Evolutionary conservation across 208 protist genomes (phyloP), one percentile per base, ranked within the genome.

Genomic region (Leishmania major): DNA sequence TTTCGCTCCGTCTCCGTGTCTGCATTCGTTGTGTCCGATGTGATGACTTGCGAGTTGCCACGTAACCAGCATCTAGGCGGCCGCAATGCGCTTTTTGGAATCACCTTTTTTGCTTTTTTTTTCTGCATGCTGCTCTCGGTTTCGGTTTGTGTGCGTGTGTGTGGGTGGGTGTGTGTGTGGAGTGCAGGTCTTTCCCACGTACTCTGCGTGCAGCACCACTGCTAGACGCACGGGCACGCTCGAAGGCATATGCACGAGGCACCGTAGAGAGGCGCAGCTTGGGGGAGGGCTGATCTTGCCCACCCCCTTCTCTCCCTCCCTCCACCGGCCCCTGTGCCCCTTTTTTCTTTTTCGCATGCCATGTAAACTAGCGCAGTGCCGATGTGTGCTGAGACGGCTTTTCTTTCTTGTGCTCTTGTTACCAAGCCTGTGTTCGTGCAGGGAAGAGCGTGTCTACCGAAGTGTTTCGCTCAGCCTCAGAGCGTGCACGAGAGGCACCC

Each of bases 281-380:
- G 19, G 69, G 40, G 69, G 43, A n/a, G 49, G 51, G 51, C 17
- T 15, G 17, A 22, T 22, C 4, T 55, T 22, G 51, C 51, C 31
- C 8, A 35, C 3, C 0, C 69, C 22, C 31, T 13, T 60, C n/a
- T 11, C 25, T 31, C 47, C 10, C 4, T 37, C 22, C 31, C 49
- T 76, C 72, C 49, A 19, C 31, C 49, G 31, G 51, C 17, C 40
- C 2, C 31, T 31, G 25, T 60, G 59, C 40, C 35, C 15, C 45
- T 43, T 73, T 73, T 3, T 53, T 22, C 45, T 49, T 49, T 49
- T 49, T 11, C 37, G 28, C 69, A 53, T 73, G 25, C 22, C 49
- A 76, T 76, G 72, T 76, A 76, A 57, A 49, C 11, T 55, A 51
- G 43, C 10, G 17, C 70, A 75, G 70, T 28, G 70, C 51, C 5